Evolutionary conservation across 805 yeast genomes (phyloP), one percentile per base, ranked within the genome.

Genomic region (Candida xiaguanensis): DNA sequence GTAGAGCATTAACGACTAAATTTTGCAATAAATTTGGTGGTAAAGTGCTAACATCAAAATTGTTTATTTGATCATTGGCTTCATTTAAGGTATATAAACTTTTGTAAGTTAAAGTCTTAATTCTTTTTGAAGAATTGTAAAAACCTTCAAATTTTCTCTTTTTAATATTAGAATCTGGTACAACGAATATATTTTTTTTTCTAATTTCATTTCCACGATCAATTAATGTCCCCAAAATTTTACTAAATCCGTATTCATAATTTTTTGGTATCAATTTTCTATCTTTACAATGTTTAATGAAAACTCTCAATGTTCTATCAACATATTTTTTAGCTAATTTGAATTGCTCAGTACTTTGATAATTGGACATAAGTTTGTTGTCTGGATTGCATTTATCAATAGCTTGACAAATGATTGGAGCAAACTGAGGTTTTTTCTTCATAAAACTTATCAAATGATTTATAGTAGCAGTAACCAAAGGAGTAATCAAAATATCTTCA

Each of bases 21-120:
- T 76, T 72, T 16, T 72, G 73, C 40, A 89, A 72, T 1, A 83
- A 68, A 36, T 78, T 77, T 16, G 74, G 74, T 4, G 93, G 83
- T 6, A 93, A 64, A 8, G 76, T 64, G 2, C 86, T 70, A 40
- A 87, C 75, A 56, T 91, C 91, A 53, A 87, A 83, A 27, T 72
- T 72, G 23, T 78, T 72, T 42, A 86, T 63, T 36, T 81, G 80
- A 52, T 82, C 79, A 29, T 66, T 61, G 23, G 78, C 65, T 28
- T 76, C 79, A 11, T 84, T 80, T 42, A 91, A 70, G 19, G 82
- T 76, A 56, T 77, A 93, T 30, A 90, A 63, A 12, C 80, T 67
- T 37, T 82, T 74, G 56, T 82, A 86, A 47, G 66, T 72, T 14
- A 55, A 36, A 5, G 53, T 38, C 34, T 53, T 58, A 11, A 67